These are phyloP conservation scores for Kappamyces sp. DNA, from an alignment of 192 early-diverging fungal species.

Conservation along the genomic window DNA sequence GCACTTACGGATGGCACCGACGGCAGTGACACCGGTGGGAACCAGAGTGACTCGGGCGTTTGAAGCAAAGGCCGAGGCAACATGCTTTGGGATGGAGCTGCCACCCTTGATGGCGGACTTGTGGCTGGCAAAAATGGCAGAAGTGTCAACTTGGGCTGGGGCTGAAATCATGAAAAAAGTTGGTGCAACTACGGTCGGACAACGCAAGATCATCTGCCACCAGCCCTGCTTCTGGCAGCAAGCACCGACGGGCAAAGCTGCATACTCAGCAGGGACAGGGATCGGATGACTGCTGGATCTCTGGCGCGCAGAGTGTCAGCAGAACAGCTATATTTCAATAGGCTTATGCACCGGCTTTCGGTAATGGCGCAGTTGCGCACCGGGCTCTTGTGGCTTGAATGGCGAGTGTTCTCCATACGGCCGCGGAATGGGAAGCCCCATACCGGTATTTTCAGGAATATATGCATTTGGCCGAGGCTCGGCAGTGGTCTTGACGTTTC, in stretches of 20 bases:
- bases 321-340: constrained; percentile 43
- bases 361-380: constrained; percentile 47
- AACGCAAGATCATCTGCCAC: no score
- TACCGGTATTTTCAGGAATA: constrained; percentile 39
- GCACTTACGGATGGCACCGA: background rate
- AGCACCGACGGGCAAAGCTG: no score
- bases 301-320: background rate
- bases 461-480: constrained; percentile 58
- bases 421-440: constrained; percentile 53
- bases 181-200: no score
- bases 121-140: no score
- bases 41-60: constrained; percentile 19
- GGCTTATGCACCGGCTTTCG: constrained; percentile 40
- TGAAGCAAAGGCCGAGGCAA: constrained; percentile 16
- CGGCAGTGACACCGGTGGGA: constrained; percentile 16
- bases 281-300: background rate
- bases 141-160: no score
- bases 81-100: constrained; percentile 20
- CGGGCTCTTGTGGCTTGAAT: constrained; percentile 49
- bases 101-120: background rate
- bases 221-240: no score
- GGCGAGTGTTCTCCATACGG: constrained; percentile 52
- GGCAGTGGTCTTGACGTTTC: constrained; percentile 41
- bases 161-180: no score
- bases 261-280: background rate